Evolutionary conservation across 116 monocot genomes (phyloP).

Genomic region (Phalaenopsis hybrid): DNA sequence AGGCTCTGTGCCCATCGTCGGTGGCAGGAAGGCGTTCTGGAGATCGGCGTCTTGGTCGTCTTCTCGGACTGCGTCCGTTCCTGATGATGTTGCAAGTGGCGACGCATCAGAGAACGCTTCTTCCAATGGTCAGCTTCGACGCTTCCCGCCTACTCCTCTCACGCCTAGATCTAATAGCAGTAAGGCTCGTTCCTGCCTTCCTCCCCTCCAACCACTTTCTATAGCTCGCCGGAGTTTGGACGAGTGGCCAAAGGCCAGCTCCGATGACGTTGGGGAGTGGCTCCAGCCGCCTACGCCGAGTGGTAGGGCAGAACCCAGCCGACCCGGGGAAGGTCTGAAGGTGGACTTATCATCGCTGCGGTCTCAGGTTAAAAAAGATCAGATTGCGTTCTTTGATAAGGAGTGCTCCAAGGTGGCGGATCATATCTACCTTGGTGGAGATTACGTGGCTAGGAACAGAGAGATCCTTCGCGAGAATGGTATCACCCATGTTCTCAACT

Average conservation of each 20-base stretch:
- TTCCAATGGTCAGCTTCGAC: conserved; percentile 12
- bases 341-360: conserved; percentile 42
- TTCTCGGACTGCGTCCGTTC: conserved; percentile 31
- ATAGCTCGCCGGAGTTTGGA: conserved; percentile 73
- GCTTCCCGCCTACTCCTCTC: conserved; percentile 43
- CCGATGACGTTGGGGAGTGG: conserved; percentile 92
- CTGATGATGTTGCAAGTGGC: conserved; percentile 3
- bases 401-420: conserved; percentile 99
- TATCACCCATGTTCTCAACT: conserved; percentile 93
- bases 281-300: conserved; percentile 54
- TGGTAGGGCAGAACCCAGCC: conserved; percentile 7
- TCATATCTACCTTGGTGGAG: conserved; percentile 87
- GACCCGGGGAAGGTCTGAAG: conserved; percentile 31
- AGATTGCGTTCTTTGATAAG: conserved; percentile 81
- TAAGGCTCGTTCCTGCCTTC: conserved; percentile 62
- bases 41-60: conserved; percentile 79
- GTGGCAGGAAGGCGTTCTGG: conserved; percentile 33
- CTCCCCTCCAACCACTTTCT: conserved; percentile 84
- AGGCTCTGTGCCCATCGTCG: conserved; percentile 2
- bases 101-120: conserved; percentile 10
- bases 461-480: conserved; percentile 78
- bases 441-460: conserved; percentile 73
- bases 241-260: conserved; percentile 88
- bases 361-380: conserved; percentile 36
- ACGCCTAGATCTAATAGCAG: conserved; percentile 61